Percentiles rank a stretch among this genome's conserved stretches.
phyloP scores from a whole-genome alignment of 2,329 filamentous ascomycete genomes.

The Curvularia spicifera region DNA sequence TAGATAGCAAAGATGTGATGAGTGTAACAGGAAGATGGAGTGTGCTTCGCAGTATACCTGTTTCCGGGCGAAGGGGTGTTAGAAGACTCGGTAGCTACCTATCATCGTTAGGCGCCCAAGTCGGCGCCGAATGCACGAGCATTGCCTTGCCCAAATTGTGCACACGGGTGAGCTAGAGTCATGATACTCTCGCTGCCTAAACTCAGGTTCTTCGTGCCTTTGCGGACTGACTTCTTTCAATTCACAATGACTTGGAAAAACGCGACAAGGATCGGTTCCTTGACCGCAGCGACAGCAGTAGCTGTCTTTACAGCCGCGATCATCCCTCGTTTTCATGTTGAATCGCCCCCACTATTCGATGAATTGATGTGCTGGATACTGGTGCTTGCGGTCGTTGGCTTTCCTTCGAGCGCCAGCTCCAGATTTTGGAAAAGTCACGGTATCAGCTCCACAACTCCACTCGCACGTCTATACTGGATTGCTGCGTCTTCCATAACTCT shows the following conservation, averaged over 20 bases:
- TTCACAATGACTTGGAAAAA: constrained; percentile 1
- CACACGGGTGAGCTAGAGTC: no score
- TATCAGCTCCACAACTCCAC: not conserved
- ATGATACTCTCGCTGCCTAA: not conserved
- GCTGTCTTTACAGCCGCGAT: constrained; percentile 36
- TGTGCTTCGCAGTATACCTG: not conserved
- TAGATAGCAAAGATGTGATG: not conserved
- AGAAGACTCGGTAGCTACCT: not conserved
- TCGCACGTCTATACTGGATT: not conserved
- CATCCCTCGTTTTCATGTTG: not conserved
- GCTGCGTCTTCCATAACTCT: not conserved
- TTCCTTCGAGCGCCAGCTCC: not conserved
- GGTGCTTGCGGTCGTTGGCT: not conserved
- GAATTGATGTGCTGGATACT: constrained; percentile 3
- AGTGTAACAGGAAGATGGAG: not conserved
- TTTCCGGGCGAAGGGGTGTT: not conserved
- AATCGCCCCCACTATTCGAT: not conserved
- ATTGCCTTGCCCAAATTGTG: not conserved
- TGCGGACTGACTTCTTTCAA: not conserved
- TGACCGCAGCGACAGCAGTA: constrained; percentile 22
- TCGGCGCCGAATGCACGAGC: not conserved
- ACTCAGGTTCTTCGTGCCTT: not conserved
- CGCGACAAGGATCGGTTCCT: not conserved
- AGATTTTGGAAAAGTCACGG: not conserved
- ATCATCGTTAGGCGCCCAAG: not conserved